A percentile compares a stretch with the other conserved stretches of the same genome.
Conservation (phyloP, 768 basidiomycete genomes). For the Lactarius vividus region DNA sequence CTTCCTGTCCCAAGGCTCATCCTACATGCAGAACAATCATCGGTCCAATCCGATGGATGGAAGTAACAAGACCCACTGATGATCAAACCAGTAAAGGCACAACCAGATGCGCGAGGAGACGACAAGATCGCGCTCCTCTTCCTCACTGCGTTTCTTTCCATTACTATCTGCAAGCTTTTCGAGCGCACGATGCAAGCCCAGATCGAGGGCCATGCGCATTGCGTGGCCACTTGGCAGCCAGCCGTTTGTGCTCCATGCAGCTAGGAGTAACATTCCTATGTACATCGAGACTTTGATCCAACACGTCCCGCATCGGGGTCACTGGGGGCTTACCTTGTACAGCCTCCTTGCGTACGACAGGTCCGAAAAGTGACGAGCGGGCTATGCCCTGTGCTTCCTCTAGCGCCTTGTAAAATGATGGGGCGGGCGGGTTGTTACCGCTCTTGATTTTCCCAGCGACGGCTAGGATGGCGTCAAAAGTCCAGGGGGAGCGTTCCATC, state of each 20-base stretch:
- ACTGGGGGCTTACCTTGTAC: conserved; percentile 66
- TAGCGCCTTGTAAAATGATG: conserved; percentile 86
- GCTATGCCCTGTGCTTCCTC: conserved; percentile 97
- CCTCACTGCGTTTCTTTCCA: conserved; percentile 63
- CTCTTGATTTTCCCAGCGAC: conserved; percentile 90
- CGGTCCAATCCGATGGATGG: conserved; percentile 18
- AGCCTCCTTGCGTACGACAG: conserved; percentile 91
- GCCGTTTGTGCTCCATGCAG: conserved; percentile 92
- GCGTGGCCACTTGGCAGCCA: conserved; percentile 96
- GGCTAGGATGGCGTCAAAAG: conserved; percentile 90
- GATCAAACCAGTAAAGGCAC: conserved; percentile 95
- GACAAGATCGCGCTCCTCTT: conserved; percentile 86
- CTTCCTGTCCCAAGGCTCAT: conserved; percentile 92
- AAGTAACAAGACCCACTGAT: conserved; percentile 59
- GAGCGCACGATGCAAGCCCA: conserved; percentile 87
- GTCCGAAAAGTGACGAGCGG: conserved; percentile 88
- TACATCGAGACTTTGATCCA: neutral
- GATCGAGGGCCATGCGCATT: conserved; percentile 92
- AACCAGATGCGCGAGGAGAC: conserved; percentile 93
- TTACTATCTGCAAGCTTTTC: conserved; percentile 83
- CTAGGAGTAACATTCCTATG: conserved; percentile 84
- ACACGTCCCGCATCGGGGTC: neutral
- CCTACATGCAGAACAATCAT: conserved; percentile 39
- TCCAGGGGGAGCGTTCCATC: conserved; percentile 92
- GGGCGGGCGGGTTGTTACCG: conserved; percentile 79